Conservation (phyloP, 192 early-diverging fungal species). For the Coemansia sp. region DNA sequence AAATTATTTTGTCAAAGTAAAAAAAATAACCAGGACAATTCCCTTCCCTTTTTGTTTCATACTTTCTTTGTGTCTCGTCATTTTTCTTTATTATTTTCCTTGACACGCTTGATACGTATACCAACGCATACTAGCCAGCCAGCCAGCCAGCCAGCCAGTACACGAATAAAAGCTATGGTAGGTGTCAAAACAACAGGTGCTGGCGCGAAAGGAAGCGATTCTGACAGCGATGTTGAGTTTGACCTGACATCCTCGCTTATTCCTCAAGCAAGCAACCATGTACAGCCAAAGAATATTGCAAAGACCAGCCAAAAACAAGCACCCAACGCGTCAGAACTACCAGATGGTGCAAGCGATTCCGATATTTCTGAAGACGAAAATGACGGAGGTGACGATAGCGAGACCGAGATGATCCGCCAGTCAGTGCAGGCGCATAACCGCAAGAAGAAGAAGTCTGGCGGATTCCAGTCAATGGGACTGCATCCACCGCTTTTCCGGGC, state of each 20-base stretch:
- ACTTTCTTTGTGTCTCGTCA: neutral
- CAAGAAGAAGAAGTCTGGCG: slow-evolving; percentile 94
- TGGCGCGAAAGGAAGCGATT: slow-evolving; percentile 8
- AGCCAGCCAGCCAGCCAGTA: neutral
- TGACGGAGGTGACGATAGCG: slow-evolving; percentile 24
- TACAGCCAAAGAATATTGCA: slow-evolving; percentile 3
- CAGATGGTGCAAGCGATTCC: neutral
- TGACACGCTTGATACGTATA: neutral
- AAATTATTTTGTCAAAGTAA: too few relatives aligned
- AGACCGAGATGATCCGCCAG: slow-evolving; percentile 39
- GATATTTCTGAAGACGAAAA: neutral
- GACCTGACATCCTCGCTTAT: slow-evolving; percentile 54
- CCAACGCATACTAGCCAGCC: neutral
- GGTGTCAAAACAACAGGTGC: slow-evolving; percentile 6
- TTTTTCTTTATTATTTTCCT: neutral
- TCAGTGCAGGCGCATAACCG: slow-evolving; percentile 66
- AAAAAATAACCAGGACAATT: too few relatives aligned
- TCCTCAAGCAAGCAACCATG: slow-evolving; percentile 28
- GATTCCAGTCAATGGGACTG: slow-evolving; percentile 97
- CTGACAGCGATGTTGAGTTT: slow-evolving; percentile 50
- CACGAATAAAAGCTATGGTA: neutral
- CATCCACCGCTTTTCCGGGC: slow-evolving; percentile 81
- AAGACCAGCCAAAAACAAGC: neutral
- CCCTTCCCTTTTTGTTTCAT: neutral
- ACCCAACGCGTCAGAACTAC: neutral